These are phyloP conservation scores for Hygrophoropsis aurantiaca DNA, from an alignment of 768 basidiomycete species.

Conservation along the genomic window DNA sequence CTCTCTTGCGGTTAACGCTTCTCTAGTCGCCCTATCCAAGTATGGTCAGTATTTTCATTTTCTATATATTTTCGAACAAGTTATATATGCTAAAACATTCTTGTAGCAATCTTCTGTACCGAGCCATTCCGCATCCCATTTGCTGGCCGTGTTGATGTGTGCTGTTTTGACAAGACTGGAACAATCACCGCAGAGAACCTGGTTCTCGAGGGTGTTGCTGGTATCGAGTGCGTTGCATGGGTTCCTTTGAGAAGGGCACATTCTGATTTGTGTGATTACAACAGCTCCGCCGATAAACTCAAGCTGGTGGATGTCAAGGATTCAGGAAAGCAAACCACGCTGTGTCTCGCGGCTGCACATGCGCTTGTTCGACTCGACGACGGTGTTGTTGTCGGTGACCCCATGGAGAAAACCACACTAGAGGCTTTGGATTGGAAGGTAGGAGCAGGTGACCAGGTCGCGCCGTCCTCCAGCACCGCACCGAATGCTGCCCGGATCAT, in stretches of 20 bases:
- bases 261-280: no score
- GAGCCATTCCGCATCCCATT: constrained; percentile 98
- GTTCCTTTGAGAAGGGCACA: no score
- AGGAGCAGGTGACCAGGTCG: constrained; percentile 64
- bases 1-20: constrained; percentile 93
- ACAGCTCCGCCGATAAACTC: constrained; percentile 56
- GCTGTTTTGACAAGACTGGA: constrained; percentile 99
- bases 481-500: constrained; percentile 59
- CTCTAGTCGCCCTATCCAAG: constrained; percentile 90
- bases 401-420: constrained; percentile 97
- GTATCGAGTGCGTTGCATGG: constrained; percentile 76
- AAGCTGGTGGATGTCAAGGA: constrained; percentile 80
- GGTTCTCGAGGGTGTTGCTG: constrained; percentile 91
- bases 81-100: constrained; percentile 4
- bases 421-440: constrained; percentile 90
- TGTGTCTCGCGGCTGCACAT: constrained; percentile 91
- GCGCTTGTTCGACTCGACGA: constrained; percentile 94
- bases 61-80: neutral
- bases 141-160: constrained; percentile 95
- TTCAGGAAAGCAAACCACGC: constrained; percentile 72
- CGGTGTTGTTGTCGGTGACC: constrained; percentile 92
- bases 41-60: constrained; percentile 55
- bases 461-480: constrained; percentile 50
- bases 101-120: constrained; percentile 93
- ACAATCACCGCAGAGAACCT: constrained; percentile 97